Evolutionary conservation across 140 eudicot genomes (phyloP).

Genomic region (Flaveria floridana): DNA sequence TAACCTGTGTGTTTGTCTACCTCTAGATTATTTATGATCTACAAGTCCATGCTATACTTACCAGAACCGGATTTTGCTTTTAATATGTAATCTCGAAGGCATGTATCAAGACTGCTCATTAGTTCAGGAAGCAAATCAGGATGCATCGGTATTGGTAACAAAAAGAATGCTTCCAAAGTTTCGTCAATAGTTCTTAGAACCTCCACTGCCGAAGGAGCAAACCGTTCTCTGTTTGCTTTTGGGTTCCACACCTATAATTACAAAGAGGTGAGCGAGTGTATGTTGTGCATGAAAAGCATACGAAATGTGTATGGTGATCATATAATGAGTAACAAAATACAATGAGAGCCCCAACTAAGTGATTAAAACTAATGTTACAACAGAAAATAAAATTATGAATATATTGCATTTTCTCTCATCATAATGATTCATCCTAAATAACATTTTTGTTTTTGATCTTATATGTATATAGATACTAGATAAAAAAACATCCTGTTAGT

Average conservation of each 20-base stretch:
- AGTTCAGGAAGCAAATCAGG: conserved; percentile 67
- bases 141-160: conserved; percentile 87
- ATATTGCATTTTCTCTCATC: background rate
- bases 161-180: conserved; percentile 82
- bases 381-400: background rate
- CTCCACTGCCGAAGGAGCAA: conserved; percentile 86
- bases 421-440: background rate
- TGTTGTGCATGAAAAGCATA: background rate
- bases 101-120: conserved; percentile 64
- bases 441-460: background rate
- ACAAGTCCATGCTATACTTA: conserved; percentile 37
- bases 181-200: conserved; percentile 78
- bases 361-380: background rate
- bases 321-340: background rate
- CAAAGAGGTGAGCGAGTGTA: conserved; percentile 9
- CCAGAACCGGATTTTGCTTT: conserved; percentile 91
- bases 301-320: background rate
- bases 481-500: background rate
- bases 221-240: conserved; percentile 59
- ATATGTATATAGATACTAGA: background rate
- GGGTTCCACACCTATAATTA: conserved; percentile 65
- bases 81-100: conserved; percentile 70
- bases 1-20: background rate
- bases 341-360: background rate
- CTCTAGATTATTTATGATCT: conserved; percentile 1